Conservation (phyloP, 2,329 filamentous ascomycete genomes). For the Trichoderma sp. region DNA sequence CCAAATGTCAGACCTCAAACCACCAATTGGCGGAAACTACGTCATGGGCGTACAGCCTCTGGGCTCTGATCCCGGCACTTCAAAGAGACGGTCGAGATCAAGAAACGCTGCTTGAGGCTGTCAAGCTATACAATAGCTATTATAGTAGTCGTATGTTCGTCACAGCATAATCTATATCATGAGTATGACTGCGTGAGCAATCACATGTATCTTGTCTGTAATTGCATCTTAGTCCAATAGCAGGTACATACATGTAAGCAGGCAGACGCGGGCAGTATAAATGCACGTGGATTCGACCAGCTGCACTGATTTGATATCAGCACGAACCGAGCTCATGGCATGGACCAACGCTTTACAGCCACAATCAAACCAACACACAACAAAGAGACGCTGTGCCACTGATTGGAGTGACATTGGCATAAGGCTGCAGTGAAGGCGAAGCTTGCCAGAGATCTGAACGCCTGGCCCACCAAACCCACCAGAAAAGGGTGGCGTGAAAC, state of each 20-base stretch:
- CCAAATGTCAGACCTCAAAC: neutral
- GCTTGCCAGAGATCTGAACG: neutral
- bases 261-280: neutral
- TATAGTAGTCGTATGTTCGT: neutral
- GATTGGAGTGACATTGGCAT: neutral
- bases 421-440: neutral
- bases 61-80: neutral
- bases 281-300: neutral
- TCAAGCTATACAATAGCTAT: neutral
- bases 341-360: neutral
- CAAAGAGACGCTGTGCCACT: neutral
- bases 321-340: neutral
- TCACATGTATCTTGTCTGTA: neutral
- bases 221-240: neutral
- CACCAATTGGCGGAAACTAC: conserved; percentile 12
- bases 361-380: neutral
- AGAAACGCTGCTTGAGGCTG: neutral
- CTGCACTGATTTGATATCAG: neutral
- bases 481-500: conserved; percentile 16
- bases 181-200: neutral
- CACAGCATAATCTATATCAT: neutral
- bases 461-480: neutral
- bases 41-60: neutral
- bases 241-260: neutral
- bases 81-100: neutral